Base-by-base conservation (phyloP, 2,329 filamentous ascomycete genomes). In the Scolecobasidium constrictum region DNA sequence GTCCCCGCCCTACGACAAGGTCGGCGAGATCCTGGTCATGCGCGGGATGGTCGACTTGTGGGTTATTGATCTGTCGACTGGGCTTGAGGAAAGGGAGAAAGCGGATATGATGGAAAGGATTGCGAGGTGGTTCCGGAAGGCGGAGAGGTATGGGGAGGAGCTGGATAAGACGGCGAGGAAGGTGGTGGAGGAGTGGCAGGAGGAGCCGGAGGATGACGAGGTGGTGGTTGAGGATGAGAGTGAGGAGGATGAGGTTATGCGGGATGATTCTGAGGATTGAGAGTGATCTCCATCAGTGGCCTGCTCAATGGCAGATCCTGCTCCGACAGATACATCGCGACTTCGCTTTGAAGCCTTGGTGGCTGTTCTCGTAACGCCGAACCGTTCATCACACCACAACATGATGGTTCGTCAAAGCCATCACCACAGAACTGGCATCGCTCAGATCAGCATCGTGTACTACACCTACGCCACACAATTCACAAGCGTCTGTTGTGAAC, bases 21-120 rank as follows among this genome's bases (percentile, higher is more conserved):
- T 78, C 50, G 60, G 67, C 4, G 75, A 79, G 47, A 64, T 94
- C 46, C 65, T 88, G 36, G 69, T 81, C 38, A 64, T 94, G 18
- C 71, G 85, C 40, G 86, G 75, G 6, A 85, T 86, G 72, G 63
- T 87, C 4, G 75, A 77, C 1, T 65, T 92, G 13, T 94, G 85
- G 69, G 67, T 86, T 13, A 81, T 73, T 5, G 85, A 94, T 57
- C 62, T 94, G 26, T n/a, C 26, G n/a, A 31, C 26, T 31, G 9
- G 9, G 9, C 26, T 31, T 7, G 26, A 7, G n/a, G n/a, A 7
- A 31, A 31, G n/a, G 9, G 26, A 31, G n/a, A 9, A 31, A 28
- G 56, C 64, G 35, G 37, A 26, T 28, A 18, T 15, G 9, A 31
- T 31, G 37, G 12, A 9, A 9, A 36, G n/a, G n/a, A n/a, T n/a